Conservation (phyloP, 495 filamentous ascomycete genomes). For the Talaromyces liani region DNA sequence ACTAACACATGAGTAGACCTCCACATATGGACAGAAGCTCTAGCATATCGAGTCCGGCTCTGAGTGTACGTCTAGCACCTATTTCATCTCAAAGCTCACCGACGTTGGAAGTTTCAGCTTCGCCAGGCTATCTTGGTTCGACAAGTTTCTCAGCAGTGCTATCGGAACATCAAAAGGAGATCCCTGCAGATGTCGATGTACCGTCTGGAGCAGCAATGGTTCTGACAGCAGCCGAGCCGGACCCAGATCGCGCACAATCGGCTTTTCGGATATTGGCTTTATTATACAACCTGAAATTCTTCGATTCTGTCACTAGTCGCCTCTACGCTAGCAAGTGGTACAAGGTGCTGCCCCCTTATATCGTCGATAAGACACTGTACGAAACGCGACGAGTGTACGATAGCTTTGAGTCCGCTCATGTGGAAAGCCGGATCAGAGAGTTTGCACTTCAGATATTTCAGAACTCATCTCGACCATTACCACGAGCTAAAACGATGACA, state of each 20-base stretch:
- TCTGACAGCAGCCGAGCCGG: constrained; percentile 13
- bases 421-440: constrained; percentile 23
- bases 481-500: constrained; percentile 22
- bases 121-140: constrained; percentile 41
- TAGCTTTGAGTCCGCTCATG: constrained; percentile 16
- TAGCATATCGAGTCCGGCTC: constrained; percentile 20
- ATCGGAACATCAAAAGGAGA: constrained; percentile 29
- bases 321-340: constrained; percentile 15
- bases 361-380: constrained; percentile 1
- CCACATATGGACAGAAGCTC: background rate
- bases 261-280: constrained; percentile 36
- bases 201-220: constrained; percentile 20
- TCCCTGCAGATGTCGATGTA: constrained; percentile 30
- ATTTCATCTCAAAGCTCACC: constrained; percentile 13
- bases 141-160: constrained; percentile 44
- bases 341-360: background rate
- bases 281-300: constrained; percentile 25
- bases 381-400: constrained; percentile 20
- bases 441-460: constrained; percentile 25
- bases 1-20: background rate
- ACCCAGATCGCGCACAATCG: constrained; percentile 27
- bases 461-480: constrained; percentile 25
- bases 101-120: constrained; percentile 19
- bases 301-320: constrained; percentile 19
- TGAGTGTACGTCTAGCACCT: background rate